A percentile compares a stretch with the other conserved stretches of the same genome.
Conservation (phyloP, 108 stramenopile genomes). For the Nannochloropsis oceanica region DNA sequence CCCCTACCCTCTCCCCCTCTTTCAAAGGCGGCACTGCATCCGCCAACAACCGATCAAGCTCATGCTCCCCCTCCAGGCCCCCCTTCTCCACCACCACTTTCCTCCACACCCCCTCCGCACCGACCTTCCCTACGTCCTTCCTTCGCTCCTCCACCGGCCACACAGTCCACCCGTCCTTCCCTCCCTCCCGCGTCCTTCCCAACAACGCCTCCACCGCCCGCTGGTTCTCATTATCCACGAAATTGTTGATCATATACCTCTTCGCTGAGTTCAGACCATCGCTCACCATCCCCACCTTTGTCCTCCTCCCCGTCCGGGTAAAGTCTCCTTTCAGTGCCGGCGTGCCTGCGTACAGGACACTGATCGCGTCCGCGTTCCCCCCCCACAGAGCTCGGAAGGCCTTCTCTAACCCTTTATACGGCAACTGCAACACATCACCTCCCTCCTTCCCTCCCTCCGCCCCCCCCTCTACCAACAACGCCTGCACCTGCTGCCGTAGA, state of each 20-base stretch:
- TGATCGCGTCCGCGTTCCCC: neutral
- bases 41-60: neutral
- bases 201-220: neutral
- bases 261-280: slow-evolving; percentile 54
- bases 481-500: slow-evolving; percentile 32
- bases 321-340: slow-evolving; percentile 85
- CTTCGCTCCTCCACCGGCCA: neutral
- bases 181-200: neutral
- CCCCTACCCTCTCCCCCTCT: neutral
- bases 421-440: neutral
- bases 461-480: neutral
- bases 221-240: slow-evolving; percentile 45
- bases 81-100: neutral
- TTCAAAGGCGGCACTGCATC: neutral
- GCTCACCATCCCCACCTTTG: slow-evolving; percentile 60
- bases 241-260: slow-evolving; percentile 75
- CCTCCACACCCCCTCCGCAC: neutral
- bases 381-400: neutral
- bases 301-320: slow-evolving; percentile 60
- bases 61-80: neutral
- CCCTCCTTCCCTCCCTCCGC: neutral
- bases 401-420: neutral
- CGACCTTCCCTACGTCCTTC: neutral
- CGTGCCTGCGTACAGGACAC: slow-evolving; percentile 74
- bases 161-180: neutral